Conservation (phyloP, 2,329 filamentous ascomycete genomes). For the Xenoacremonium recifei region DNA sequence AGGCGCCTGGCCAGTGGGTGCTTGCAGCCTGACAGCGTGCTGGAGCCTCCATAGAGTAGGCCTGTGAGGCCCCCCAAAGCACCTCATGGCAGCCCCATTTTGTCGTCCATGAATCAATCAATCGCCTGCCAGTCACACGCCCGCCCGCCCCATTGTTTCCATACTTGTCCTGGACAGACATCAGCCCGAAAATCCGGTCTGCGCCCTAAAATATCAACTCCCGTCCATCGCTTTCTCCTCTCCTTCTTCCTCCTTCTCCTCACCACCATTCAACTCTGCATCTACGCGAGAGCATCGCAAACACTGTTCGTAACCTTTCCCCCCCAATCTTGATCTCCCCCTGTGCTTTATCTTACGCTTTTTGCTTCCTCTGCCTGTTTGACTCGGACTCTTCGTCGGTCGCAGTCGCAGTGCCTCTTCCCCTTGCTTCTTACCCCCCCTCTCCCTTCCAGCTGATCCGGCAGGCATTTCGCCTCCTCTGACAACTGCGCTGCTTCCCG, state of each 20-base stretch:
- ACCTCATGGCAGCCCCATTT: background rate
- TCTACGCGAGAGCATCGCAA: constrained; percentile 20
- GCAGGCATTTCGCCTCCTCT: too few species aligned
- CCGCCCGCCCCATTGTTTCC: constrained; percentile 24
- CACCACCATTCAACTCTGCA: constrained; percentile 27
- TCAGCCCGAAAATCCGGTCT: constrained; percentile 17
- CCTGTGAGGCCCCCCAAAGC: background rate
- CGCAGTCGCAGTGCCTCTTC: constrained; percentile 22
- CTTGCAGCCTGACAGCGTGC: constrained; percentile 6
- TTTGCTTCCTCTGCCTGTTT: constrained; percentile 26
- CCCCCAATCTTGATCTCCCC: constrained; percentile 1
- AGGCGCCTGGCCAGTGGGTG: constrained; percentile 6
- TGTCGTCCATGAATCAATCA: background rate
- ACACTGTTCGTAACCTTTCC: constrained; percentile 13
- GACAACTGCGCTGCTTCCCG: constrained; percentile 2
- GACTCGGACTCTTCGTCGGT: constrained; percentile 24
- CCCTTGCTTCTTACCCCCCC: constrained; percentile 8
- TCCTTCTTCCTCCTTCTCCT: constrained; percentile 14
- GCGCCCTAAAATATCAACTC: constrained; percentile 27
- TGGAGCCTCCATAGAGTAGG: background rate
- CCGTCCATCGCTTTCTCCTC: constrained; percentile 17
- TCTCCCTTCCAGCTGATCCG: constrained; percentile 9
- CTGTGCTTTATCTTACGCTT: constrained; percentile 3
- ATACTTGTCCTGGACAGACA: constrained; percentile 5
- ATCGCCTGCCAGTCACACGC: background rate